phyloP scores from a whole-genome alignment of 768 basidiomycete species.

The Boletellus ananas region DNA sequence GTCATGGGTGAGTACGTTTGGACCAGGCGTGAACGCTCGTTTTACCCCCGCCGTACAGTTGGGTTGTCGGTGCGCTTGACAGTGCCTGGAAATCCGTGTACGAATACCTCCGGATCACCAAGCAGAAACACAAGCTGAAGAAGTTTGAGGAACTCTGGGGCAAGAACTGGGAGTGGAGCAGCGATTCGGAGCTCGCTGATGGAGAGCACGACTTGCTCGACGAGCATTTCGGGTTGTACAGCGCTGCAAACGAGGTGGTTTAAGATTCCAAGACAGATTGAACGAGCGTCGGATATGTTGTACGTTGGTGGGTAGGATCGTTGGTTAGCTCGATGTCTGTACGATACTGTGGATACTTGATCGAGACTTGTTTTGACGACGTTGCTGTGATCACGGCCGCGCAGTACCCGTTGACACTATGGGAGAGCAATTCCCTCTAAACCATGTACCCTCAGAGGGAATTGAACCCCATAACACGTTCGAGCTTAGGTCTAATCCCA shows the following conservation, averaged over 20 bases:
- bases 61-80: constrained; percentile 38
- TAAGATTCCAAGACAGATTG: background rate
- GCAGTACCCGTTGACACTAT: too few relatives aligned
- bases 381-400: too few relatives aligned
- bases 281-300: background rate
- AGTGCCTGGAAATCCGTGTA: constrained; percentile 35
- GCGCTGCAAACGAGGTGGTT: too few relatives aligned
- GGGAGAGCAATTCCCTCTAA: too few relatives aligned
- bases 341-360: background rate
- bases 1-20: constrained; percentile 9
- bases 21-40: too few relatives aligned
- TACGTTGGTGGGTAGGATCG: background rate
- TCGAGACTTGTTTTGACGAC: too few relatives aligned
- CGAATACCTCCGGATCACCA: constrained; percentile 17
- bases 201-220: constrained; percentile 5
- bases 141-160: constrained; percentile 29
- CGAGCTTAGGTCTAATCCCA: too few relatives aligned
- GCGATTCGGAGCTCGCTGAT: background rate
- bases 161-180: constrained; percentile 26
- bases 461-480: too few relatives aligned
- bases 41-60: constrained; percentile 14
- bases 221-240: constrained; percentile 1
- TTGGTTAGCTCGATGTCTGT: background rate
- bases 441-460: too few relatives aligned
- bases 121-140: constrained; percentile 4